Conservation (phyloP, 2,329 filamentous ascomycete genomes). For the Bipolaris bicolor region DNA sequence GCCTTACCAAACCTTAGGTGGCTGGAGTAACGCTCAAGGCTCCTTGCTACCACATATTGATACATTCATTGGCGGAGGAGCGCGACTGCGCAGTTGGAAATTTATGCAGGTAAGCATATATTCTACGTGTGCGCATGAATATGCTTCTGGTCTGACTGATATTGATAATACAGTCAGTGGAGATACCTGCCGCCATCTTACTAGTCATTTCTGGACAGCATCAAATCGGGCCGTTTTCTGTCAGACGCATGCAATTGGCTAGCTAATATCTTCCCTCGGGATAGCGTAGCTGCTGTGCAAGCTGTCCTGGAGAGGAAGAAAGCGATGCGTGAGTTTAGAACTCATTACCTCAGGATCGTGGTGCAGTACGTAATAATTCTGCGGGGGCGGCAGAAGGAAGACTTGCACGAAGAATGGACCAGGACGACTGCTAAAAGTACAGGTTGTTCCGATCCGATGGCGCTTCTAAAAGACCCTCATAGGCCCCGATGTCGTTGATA, state of each 20-base stretch:
- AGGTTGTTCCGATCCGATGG: background rate
- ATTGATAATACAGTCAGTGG: background rate
- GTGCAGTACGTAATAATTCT: background rate
- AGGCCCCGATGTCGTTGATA: background rate
- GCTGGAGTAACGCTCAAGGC: background rate
- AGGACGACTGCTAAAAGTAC: background rate
- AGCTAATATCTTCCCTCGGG: background rate
- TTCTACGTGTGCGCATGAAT: background rate
- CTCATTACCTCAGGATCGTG: background rate
- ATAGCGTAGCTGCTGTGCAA: background rate
- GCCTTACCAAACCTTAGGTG: background rate
- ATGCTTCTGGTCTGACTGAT: background rate
- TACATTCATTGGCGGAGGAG: background rate
- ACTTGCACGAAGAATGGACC: background rate
- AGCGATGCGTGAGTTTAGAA: background rate
- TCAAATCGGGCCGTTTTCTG: background rate
- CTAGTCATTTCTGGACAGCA: background rate
- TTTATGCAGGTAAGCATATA: background rate
- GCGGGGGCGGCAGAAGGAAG: background rate
- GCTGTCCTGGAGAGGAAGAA: background rate
- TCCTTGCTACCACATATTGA: background rate
- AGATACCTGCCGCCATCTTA: background rate
- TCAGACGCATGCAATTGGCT: background rate
- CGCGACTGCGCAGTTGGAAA: background rate
- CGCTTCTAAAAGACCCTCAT: background rate